Percentiles rank a stretch among this genome's conserved stretches.
These are phyloP conservation scores for Cyberlindnera maclurae DNA, from an alignment of 805 yeast species.

Conservation along the genomic window DNA sequence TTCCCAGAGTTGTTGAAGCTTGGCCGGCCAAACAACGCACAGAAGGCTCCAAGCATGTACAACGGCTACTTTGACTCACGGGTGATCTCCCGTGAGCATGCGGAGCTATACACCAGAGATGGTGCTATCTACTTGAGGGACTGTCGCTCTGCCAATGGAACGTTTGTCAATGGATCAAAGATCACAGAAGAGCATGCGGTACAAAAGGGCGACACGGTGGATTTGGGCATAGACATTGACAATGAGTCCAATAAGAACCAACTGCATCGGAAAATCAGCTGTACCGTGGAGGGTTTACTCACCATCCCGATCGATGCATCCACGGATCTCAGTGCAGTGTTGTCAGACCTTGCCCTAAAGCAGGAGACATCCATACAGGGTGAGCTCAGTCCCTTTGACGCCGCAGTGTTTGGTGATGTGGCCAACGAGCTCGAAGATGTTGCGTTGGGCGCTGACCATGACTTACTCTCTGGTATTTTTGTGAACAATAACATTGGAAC, in stretches of 20 bases:
- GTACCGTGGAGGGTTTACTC: conserved; percentile 68
- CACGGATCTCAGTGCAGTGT: conserved; percentile 11
- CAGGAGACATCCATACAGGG: conserved; percentile 17
- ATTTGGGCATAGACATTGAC: conserved; percentile 87
- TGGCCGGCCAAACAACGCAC: conserved; percentile 78
- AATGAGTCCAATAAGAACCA: conserved; percentile 36
- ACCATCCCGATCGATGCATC: conserved; percentile 34
- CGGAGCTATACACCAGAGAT: conserved; percentile 69
- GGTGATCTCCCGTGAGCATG: conserved; percentile 90
- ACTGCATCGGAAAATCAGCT: conserved; percentile 81
- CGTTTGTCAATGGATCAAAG: conserved; percentile 75
- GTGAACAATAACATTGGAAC: conserved; percentile 54
- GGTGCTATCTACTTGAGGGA: conserved; percentile 76
- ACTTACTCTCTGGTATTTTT: conserved; percentile 47
- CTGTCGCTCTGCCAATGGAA: conserved; percentile 89
- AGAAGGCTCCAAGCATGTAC: conserved; percentile 47
- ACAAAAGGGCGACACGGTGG: conserved; percentile 78
- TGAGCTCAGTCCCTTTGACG: conserved; percentile 38
- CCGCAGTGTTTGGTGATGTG: conserved; percentile 58
- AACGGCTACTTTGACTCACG: conserved; percentile 95
- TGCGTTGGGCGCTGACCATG: conserved; percentile 40
- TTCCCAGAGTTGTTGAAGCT: conserved; percentile 77
- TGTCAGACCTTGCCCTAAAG: conserved; percentile 10
- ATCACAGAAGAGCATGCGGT: conserved; percentile 55
- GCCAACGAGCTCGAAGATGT: conserved; percentile 41